Base-by-base conservation (phyloP, 495 filamentous ascomycete species). In the Penicillium arizonense region DNA sequence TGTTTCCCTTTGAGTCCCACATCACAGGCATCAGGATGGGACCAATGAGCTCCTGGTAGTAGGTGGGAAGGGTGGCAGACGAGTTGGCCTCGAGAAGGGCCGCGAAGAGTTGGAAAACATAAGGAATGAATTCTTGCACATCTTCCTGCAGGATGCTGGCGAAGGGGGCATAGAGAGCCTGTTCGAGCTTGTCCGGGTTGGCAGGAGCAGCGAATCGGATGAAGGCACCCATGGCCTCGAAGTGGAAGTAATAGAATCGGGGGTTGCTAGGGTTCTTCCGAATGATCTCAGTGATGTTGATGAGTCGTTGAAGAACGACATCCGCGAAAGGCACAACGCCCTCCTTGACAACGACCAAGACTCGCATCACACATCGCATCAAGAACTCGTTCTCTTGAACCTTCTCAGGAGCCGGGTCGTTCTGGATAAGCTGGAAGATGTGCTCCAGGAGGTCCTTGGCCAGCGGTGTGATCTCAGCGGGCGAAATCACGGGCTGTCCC, bases 351-450 rank as follows among this genome's bases (percentile, higher is more conserved):
- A 96, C 90, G 54, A 97, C 89, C 51, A 99, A 75, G 8, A 97
- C 91, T 46, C 95, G 81, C 95, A 99, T 99, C 24, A 96, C 88
- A 68, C 95, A 97, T 47, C 88, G 86, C 91, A 99, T 97, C 55
- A 99, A 71, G 67, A 96, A 99, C 65, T 99, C 95, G 63, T 99
- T 97, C 71, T 99, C 95, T 65, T 97, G 94, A 51, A 97, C 84
- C 78, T 97, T 97, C 57, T 93, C 83, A 18, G 95, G 87, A 9
- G 86, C 85, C 0, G 77, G 72, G 55, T 96, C 85, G 53, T 85
- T 86, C 56, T 93, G 85, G 50, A 99, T 90, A 13, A 99, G 75
- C 38, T 81, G 81, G 76, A 99, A 97, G n/a, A 97, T 82, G 61
- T 97, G 94, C 53, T 91, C 80, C 28, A 97, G 72, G 12, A 99